phyloP scores from a whole-genome alignment of 441 rosid genomes.

The Hura crepitans region DNA sequence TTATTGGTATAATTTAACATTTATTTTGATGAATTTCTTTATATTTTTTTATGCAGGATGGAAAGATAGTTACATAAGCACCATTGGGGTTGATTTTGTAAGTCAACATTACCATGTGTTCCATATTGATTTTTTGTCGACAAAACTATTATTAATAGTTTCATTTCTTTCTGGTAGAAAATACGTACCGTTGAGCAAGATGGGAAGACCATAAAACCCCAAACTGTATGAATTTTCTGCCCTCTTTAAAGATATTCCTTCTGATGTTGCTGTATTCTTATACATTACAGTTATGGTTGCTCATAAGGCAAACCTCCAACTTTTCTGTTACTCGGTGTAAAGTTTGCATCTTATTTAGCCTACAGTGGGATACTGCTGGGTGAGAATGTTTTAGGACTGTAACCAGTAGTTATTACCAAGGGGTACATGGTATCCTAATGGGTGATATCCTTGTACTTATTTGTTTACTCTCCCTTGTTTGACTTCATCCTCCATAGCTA shows the following conservation, averaged over 20 bases:
- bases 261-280: neutral
- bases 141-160: neutral
- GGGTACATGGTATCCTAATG: conserved; percentile 63
- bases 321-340: neutral
- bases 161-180: conserved; percentile 39
- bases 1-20: neutral
- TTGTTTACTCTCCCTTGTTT: neutral
- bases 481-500: neutral
- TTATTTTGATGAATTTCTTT: neutral
- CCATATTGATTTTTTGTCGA: neutral
- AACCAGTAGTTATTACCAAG: conserved; percentile 67
- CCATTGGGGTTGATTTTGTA: conserved; percentile 86
- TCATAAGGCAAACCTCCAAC: neutral
- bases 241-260: neutral
- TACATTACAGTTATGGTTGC: neutral
- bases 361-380: conserved; percentile 73
- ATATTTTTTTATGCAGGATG: conserved; percentile 48
- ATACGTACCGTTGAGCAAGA: conserved; percentile 96
- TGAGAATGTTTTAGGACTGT: conserved; percentile 68
- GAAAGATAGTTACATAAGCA: conserved; percentile 85
- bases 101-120: conserved; percentile 21
- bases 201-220: conserved; percentile 88
- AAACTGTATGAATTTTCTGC: conserved; percentile 50
- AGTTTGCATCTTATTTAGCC: neutral
- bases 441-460: conserved; percentile 8